Evolutionary conservation across 2,329 filamentous ascomycete species (phyloP), one percentile per base, ranked within the genome.

Genomic region (Colletotrichum magnum): DNA sequence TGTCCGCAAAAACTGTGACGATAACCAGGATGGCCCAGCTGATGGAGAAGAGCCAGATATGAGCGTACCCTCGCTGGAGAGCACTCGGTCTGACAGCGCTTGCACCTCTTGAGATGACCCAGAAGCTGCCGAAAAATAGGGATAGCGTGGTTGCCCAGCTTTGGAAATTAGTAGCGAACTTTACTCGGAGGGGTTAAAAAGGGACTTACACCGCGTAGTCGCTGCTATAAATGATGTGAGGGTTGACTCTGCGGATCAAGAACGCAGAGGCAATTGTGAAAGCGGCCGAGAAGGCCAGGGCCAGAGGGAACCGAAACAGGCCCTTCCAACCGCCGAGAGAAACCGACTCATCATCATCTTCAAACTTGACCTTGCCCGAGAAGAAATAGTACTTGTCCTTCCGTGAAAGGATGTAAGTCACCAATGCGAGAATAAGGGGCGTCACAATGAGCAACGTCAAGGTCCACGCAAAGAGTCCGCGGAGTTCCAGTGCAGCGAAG

Each of bases 371-470:
- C 26, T 81, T 84, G 59, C 90, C 87, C 5, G 93, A 88, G 78
- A 98, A 97, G 65, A 95, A 89, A 79, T 98, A 99, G 82, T 95
- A 94, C 82, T 94, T 97, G 79, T 95, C 94, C 9, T 86, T 83
- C 68, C 89, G 89, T 52, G 88, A 85, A 4, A 98, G 85, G 28
- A 93, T 77, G 67, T 93, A 89, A 7, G 92, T 90, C 2, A 95
- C 84, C 3, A 90, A 77, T 15, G 94, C 84, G 26, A 98, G 83
- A 3, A 92, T 82, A 53, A 98, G 78, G 1, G 95, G 95, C 0
- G 92, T 90, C 21, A 91, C 91, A 21, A 97, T 91, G 21, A 98
- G 88, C 13, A 98, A 81, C 1, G 93, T 93, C 32, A 98, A 87
- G 5, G 94, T 95, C 81, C 96, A 90, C 4, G 94, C 94, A 80